Conservation (phyloP, 1,284 basidiomycete species). For the Ustilago curta region DNA sequence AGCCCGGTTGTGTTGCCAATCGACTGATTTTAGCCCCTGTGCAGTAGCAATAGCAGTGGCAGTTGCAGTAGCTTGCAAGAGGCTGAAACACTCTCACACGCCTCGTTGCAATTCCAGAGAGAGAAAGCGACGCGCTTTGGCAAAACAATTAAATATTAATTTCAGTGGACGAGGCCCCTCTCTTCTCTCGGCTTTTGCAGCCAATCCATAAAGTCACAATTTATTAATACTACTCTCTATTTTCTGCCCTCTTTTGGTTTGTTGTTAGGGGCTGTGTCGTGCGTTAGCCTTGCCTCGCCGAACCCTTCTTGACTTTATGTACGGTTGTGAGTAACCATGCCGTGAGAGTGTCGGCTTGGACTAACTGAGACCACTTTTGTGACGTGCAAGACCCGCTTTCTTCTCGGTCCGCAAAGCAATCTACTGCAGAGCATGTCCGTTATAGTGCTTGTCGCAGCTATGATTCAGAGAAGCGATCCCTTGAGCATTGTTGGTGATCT, state of each 20-base stretch:
- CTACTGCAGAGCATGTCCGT: too few species aligned
- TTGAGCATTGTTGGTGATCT: too few species aligned
- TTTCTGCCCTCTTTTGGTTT: background rate
- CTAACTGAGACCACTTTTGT: too few species aligned
- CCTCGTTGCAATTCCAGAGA: background rate
- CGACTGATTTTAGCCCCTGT: conserved; percentile 10
- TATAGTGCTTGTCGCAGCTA: too few species aligned
- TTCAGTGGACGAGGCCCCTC: background rate
- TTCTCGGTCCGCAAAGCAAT: too few species aligned
- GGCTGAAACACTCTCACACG: conserved; percentile 2
- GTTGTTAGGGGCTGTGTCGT: conserved; percentile 7
- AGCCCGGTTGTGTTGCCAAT: too few species aligned
- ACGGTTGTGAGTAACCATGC: background rate
- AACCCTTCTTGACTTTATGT: background rate
- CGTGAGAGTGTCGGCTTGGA: conserved; percentile 1
- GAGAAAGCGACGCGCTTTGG: conserved; percentile 3
- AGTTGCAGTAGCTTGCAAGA: background rate
- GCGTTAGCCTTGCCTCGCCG: background rate
- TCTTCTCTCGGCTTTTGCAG: background rate
- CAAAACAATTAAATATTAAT: background rate
- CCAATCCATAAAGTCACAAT: too few species aligned
- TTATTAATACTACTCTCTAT: too few species aligned
- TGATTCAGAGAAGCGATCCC: too few species aligned
- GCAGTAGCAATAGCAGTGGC: too few species aligned
- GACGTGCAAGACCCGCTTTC: too few species aligned